phyloP scores from a whole-genome alignment of 78 protist species.

The Tieghemostelium lacteum region DNA sequence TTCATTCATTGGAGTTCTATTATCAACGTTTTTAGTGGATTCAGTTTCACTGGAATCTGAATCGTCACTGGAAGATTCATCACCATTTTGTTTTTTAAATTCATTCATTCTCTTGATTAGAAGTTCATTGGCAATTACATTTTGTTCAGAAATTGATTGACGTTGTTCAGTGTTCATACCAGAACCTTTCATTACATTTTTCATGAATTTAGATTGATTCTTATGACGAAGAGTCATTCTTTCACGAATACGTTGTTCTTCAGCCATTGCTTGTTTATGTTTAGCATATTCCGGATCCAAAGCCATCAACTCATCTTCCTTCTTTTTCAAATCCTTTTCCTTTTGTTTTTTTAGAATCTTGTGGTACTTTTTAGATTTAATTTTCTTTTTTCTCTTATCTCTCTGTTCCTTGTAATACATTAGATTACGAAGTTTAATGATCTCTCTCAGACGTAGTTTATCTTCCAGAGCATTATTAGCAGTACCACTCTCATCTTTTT shows the following conservation, averaged over 20 bases:
- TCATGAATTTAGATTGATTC: conserved; percentile 67
- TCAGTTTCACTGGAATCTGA: not conserved
- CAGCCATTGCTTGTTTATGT: conserved; percentile 11
- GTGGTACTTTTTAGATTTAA: conserved; percentile 71
- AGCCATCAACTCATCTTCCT: conserved; percentile 37
- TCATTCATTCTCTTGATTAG: conserved; percentile 14
- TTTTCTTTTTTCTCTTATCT: conserved; percentile 59
- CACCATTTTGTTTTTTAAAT: not conserved
- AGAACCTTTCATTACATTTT: conserved; percentile 53
- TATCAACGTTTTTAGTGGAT: not conserved
- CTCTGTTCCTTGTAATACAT: conserved; percentile 73
- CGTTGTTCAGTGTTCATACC: conserved; percentile 50
- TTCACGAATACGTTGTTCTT: conserved; percentile 59
- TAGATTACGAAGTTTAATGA: conserved; percentile 42
- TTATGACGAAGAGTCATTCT: conserved; percentile 81
- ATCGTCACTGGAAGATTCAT: conserved; percentile 10
- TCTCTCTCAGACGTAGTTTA: conserved; percentile 20
- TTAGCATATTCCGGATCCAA: conserved; percentile 71
- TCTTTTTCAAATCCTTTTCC: conserved; percentile 22
- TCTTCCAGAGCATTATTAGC: conserved; percentile 15
- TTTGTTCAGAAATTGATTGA: conserved; percentile 32
- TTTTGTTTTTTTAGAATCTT: conserved; percentile 65
- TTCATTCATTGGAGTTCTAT: not conserved
- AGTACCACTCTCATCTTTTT: not conserved
- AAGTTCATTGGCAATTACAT: not conserved